phyloP scores from a whole-genome alignment of 257 asterid species.

The Thymus mandschuricus region DNA sequence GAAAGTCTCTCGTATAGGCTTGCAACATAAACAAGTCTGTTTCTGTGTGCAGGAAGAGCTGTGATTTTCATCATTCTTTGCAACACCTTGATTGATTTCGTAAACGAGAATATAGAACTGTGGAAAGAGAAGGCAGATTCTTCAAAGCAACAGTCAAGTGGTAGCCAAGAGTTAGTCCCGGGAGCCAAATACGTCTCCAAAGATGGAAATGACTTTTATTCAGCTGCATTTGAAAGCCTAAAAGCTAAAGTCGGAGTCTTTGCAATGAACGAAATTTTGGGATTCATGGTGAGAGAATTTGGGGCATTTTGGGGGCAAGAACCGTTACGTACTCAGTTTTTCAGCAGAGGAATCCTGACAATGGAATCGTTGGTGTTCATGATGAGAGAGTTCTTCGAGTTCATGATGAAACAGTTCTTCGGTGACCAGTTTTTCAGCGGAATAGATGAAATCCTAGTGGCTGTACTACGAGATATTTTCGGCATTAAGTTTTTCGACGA shows the following conservation, averaged over 20 bases:
- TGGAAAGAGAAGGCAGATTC: conserved; percentile 7
- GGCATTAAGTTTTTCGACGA: conserved; percentile 37
- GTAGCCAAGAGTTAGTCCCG: background rate
- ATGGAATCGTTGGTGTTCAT: conserved; percentile 8
- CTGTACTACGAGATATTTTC: background rate
- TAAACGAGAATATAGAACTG: conserved; percentile 34
- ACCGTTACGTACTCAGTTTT: conserved; percentile 3
- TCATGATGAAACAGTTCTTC: conserved; percentile 3
- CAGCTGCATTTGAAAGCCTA: conserved; percentile 26
- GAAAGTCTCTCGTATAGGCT: background rate
- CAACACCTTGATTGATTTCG: conserved; percentile 38
- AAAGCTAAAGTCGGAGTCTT: conserved; percentile 43
- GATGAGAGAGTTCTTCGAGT: conserved; percentile 8
- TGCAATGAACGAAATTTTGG: conserved; percentile 42
- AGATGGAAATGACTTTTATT: background rate
- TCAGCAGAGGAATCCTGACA: background rate
- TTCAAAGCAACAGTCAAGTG: background rate
- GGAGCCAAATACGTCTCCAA: conserved; percentile 1
- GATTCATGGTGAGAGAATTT: background rate
- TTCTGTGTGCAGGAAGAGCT: conserved; percentile 37
- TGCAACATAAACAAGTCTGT: background rate
- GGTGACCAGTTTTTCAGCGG: conserved; percentile 8
- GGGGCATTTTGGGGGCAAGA: background rate
- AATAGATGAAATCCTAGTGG: conserved; percentile 1
- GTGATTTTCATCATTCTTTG: conserved; percentile 37